These are phyloP conservation scores for Mrakia frigida DNA, from an alignment of 768 basidiomycete species.

Conservation along the genomic window DNA sequence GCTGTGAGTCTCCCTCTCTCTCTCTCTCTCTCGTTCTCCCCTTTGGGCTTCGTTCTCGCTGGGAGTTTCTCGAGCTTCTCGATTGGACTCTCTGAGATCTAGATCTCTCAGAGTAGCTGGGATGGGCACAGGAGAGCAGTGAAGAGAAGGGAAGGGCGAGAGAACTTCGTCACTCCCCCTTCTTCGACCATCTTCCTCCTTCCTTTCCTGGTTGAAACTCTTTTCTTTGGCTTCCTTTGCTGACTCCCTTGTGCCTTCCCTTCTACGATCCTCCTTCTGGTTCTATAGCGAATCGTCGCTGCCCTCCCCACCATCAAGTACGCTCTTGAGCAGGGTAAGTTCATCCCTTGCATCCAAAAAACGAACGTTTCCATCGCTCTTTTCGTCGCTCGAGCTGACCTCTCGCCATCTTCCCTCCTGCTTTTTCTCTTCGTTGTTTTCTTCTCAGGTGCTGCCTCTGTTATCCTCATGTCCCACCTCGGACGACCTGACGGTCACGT, in stretches of 20 bases:
- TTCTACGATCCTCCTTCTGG: too few species aligned
- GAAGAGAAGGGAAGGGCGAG: neutral
- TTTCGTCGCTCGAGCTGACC: constrained; percentile 27
- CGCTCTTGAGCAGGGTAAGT: constrained; percentile 73
- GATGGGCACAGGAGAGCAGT: too few species aligned
- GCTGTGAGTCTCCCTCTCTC: constrained; percentile 58
- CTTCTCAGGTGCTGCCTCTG: constrained; percentile 54
- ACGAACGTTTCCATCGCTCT: neutral
- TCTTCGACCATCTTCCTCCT: neutral
- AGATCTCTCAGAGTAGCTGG: too few species aligned
- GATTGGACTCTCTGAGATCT: too few species aligned
- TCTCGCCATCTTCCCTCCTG: neutral
- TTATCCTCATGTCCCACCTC: constrained; percentile 95
- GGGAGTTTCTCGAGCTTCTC: too few species aligned
- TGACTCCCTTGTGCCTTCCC: constrained; percentile 6
- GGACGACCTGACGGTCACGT: constrained; percentile 93
- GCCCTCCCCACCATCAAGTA: constrained; percentile 93
- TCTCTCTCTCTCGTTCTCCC: neutral
- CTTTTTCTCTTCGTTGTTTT: neutral
- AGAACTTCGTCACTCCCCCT: neutral
- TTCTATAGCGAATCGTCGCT: constrained; percentile 96
- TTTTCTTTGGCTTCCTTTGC: constrained; percentile 15
- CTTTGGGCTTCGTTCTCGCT: neutral
- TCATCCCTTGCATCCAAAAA: neutral
- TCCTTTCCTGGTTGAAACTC: constrained; percentile 23